Base-by-base conservation (phyloP, 192 early-diverging fungal species). In the Entophlyctis luteolus region DNA sequence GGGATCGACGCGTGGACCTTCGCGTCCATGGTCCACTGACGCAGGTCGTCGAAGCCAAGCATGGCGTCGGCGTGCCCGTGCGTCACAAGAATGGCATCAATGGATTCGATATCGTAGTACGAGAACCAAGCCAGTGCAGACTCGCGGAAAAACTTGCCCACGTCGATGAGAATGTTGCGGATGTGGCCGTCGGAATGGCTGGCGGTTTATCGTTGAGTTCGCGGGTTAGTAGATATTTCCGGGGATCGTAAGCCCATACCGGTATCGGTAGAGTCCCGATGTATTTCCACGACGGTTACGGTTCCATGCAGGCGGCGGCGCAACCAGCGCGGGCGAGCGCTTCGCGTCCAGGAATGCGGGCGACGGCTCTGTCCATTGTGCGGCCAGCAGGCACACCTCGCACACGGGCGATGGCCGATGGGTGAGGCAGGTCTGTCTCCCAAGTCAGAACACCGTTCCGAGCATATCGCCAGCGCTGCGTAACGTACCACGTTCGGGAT, bases 41-140 rank as follows among this genome's bases (percentile, higher is more conserved):
- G 36, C 47, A 70, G 34, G 37, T 70, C 68, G 32, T 70, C 68
- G 6, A 70, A 38, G 5, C 68, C 94, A 23, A 89, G 76, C 45
- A 91, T 83, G 8, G 94, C 95, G 76, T 98, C 95, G 6, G 94
- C 91, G 65, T 98, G 95, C 1, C 90, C 91, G 67, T 98, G 95
- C 0, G 93, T 94, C 16, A 98, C 65, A n/a, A 96, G 62, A 46
- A 94, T 80, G 4, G 88, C 92, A 65, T 94, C 57, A 39, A 59
- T 59, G 3, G 4, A 10, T 4, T 4, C 4, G 54, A 55, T 55
- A 6, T 50, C 47, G 42, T 47, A 34, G 29, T 91, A 59, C 10
- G 53, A 20, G 36, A 81, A 84, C 65, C 66, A 74, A 5, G 58
- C 70, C 36, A 82, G 28, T 8, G 74, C 75, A 12, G 77, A 56